These are phyloP conservation scores for Arabidopsis suecica DNA, from an alignment of 345 rosid species.

Conservation along the genomic window DNA sequence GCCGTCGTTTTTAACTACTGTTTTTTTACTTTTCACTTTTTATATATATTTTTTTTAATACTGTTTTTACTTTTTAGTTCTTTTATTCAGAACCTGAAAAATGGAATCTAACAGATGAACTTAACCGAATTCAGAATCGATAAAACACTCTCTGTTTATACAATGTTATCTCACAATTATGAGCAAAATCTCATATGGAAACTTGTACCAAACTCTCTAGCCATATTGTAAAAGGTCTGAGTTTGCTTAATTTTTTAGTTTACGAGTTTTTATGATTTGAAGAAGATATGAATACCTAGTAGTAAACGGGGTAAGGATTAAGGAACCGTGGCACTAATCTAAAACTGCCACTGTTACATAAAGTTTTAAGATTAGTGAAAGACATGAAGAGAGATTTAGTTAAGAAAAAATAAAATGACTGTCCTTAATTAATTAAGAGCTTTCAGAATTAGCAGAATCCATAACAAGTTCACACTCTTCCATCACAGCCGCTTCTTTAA, in stretches of 20 bases:
- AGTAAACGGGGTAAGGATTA: not conserved
- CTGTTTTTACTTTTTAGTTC: too few relatives aligned
- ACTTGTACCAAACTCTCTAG: not conserved
- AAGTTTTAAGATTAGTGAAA: slow-evolving; percentile 34
- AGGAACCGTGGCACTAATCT: slow-evolving; percentile 33
- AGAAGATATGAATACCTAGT: not conserved
- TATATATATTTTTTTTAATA: too few relatives aligned
- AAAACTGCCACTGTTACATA: slow-evolving; percentile 33
- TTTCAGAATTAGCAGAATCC: slow-evolving; percentile 41
- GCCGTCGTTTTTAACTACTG: not conserved
- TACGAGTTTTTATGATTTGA: not conserved
- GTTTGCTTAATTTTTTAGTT: too few relatives aligned
- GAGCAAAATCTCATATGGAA: too few relatives aligned
- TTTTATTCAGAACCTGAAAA: too few relatives aligned
- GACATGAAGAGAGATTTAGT: not conserved
- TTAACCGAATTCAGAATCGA: too few relatives aligned
- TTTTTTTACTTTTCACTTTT: too few relatives aligned
- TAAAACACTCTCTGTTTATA: too few relatives aligned
- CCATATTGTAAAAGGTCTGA: not conserved
- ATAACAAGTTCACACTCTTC: slow-evolving; percentile 59
- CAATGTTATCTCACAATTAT: too few relatives aligned
- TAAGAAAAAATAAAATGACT: not conserved
- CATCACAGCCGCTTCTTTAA: slow-evolving; percentile 69
- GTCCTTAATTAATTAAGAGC: slow-evolving; percentile 31
- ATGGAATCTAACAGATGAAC: too few relatives aligned